These are phyloP conservation scores for Globisporangium spiculum DNA, from an alignment of 352 stramenopile genomes.

Conservation along the genomic window DNA sequence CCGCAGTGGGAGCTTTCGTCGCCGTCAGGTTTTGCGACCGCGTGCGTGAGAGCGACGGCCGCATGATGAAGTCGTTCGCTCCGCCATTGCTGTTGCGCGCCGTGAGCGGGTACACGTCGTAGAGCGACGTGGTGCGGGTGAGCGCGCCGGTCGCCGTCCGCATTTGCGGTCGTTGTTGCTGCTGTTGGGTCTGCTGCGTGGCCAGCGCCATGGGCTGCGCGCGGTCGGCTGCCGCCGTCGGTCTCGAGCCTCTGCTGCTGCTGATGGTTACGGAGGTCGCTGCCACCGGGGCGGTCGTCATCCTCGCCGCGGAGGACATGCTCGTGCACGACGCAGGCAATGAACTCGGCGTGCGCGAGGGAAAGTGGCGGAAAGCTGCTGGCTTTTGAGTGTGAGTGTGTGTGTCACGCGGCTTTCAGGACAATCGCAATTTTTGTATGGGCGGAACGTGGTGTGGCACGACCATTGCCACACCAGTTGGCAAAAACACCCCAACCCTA, in stretches of 20 bases:
- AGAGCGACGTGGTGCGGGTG: slow-evolving; percentile 33
- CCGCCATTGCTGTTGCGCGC: slow-evolving; percentile 18
- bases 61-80: slow-evolving; percentile 2
- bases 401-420: neutral
- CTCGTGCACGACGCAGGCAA: slow-evolving; percentile 8
- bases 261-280: neutral
- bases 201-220: neutral
- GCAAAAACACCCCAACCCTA: neutral
- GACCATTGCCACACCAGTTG: too few relatives aligned
- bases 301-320: slow-evolving; percentile 7
- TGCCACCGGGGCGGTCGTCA: neutral
- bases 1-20: neutral
- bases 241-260: neutral
- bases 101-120: slow-evolving; percentile 67
- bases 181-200: slow-evolving; percentile 5
- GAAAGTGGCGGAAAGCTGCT: neutral
- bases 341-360: neutral
- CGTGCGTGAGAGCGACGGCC: slow-evolving; percentile 31
- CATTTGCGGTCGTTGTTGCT: neutral
- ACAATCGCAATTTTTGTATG: neutral
- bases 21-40: slow-evolving; percentile 17
- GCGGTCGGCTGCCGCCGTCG: neutral
- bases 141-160: neutral
- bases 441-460: neutral
- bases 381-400: neutral